Evolutionary conservation across 192 early-diverging fungal genomes (phyloP).

Genomic region (Rhizophagus sp.): DNA sequence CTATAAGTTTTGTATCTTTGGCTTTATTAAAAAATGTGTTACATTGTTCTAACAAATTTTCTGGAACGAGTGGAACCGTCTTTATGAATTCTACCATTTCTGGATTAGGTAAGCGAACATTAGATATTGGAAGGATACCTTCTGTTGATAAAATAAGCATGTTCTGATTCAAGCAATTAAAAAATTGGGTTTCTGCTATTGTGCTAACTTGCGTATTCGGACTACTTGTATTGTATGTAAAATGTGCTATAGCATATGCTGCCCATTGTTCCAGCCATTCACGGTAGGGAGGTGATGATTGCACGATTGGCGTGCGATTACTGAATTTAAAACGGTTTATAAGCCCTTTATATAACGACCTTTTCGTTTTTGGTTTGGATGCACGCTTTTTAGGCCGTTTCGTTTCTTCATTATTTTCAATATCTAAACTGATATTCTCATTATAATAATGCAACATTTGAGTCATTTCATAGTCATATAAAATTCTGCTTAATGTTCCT

Average conservation of each 20-base stretch:
- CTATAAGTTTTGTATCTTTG: slow-evolving; percentile 38
- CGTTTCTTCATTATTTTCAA: too few species aligned
- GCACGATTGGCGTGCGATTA: too few species aligned
- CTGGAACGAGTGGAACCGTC: slow-evolving; percentile 58
- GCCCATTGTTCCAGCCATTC: slow-evolving; percentile 52
- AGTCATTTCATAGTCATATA: slow-evolving; percentile 77
- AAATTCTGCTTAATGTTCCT: slow-evolving; percentile 68
- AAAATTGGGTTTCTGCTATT: slow-evolving; percentile 63
- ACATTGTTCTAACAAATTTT: slow-evolving; percentile 50
- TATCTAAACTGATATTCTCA: too few species aligned
- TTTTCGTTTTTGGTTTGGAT: not conserved
- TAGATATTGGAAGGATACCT: slow-evolving; percentile 55
- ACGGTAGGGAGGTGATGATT: too few species aligned
- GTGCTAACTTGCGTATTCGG: slow-evolving; percentile 67
- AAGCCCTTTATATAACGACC: not conserved
- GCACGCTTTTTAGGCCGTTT: too few species aligned
- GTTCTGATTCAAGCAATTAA: slow-evolving; percentile 44
- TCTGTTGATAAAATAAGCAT: slow-evolving; percentile 66
- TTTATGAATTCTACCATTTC: slow-evolving; percentile 63
- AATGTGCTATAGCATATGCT: slow-evolving; percentile 61
- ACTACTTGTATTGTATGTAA: slow-evolving; percentile 68
- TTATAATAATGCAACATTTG: slow-evolving; percentile 55
- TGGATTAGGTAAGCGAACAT: slow-evolving; percentile 63
- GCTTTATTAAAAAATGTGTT: slow-evolving; percentile 56
- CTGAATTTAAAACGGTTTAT: too few species aligned